phyloP scores from a whole-genome alignment of 176 grass and related monocot species.

The Musa itinerans region DNA sequence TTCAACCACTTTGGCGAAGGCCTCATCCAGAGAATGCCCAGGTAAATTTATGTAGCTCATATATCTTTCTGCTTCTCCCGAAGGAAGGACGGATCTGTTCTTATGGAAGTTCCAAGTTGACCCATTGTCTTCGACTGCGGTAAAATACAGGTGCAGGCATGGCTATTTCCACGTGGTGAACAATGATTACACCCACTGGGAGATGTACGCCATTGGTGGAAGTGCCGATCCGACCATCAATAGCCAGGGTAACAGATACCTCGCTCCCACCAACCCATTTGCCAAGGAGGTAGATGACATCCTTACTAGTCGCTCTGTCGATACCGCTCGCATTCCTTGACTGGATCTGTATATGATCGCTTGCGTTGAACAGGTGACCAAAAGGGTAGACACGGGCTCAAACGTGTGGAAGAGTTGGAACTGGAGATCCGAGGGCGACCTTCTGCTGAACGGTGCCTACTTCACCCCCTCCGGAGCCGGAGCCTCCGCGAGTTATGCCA shows the following conservation, averaged over 20 bases:
- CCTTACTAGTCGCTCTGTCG: too few relatives aligned
- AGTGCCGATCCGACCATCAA: slow-evolving; percentile 4
- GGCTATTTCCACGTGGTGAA: slow-evolving; percentile 10
- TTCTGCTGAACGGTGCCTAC: slow-evolving; percentile 7
- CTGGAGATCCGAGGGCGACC: slow-evolving; percentile 7
- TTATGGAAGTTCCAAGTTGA: too few relatives aligned
- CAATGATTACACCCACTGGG: slow-evolving; percentile 12
- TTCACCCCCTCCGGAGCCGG: slow-evolving; percentile 8
- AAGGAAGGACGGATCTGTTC: too few relatives aligned
- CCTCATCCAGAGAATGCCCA: slow-evolving; percentile 21
- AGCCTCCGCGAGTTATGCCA: slow-evolving; percentile 4
- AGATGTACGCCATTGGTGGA: slow-evolving; percentile 13
- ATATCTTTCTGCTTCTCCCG: neutral
- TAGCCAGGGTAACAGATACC: slow-evolving; percentile 10
- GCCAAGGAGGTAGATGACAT: slow-evolving; percentile 4
- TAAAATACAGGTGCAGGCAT: slow-evolving; percentile 10
- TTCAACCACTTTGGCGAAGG: slow-evolving; percentile 25
- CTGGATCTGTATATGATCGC: neutral
- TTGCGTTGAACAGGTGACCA: neutral
- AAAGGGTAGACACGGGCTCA: neutral
- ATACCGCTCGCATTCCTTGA: too few relatives aligned
- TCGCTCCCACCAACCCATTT: neutral
- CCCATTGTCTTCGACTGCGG: neutral
- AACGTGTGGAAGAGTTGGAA: slow-evolving; percentile 2
- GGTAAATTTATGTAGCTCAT: neutral